Base-by-base conservation (phyloP, 73 alveolate genomes). In the Halteria grandinella region DNA sequence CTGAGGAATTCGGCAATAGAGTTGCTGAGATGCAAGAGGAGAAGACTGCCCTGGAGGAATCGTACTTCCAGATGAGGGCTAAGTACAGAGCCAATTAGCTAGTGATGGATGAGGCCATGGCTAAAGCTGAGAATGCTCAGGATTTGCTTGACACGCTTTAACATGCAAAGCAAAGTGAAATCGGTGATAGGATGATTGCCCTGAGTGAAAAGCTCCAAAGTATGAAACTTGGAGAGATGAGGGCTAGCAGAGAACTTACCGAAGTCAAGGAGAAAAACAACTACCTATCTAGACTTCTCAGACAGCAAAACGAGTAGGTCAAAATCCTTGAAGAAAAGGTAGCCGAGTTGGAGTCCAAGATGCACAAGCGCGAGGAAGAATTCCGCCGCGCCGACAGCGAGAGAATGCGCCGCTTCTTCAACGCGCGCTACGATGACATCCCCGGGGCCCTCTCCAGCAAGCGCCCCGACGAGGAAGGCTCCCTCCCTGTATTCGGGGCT, bases 281-380 rank as follows among this genome's bases (percentile, higher is more conserved):
- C 24, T 84, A 75, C 54, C 18, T 55, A 20, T 69, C 81, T 12
- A 74, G 75, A 11, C 66, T 81, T 17, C 66, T 84, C 34, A 36
- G 60, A 8, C 57, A 36, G 25, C 40, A 84, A 34, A 84, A 41
- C 54, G 78, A 62, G 33, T 23, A 62, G 3, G 15, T 64, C 0
- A 33, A 50, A 14, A 83, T 75, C 31, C 59, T 70, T 39, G 93
- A 84, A 37, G 88, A 54, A 31, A 23, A 75, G 51, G 49, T 79
- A 14, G 63, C 93, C 0, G 81, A 47, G 10, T 28, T 36, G 11
- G 93, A 84, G 47, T 31, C 74, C 39, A 63, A 51, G 47, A 15
- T 84, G 52, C 85, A 60, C 53, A 34, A 69, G 41, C 48, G 58
- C 25, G 88, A 75, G 40, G 93, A 84, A 34, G 88, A 84, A 36